phyloP scores from a whole-genome alignment of 2,329 filamentous ascomycete species.

The Neurospora crassa region DNA sequence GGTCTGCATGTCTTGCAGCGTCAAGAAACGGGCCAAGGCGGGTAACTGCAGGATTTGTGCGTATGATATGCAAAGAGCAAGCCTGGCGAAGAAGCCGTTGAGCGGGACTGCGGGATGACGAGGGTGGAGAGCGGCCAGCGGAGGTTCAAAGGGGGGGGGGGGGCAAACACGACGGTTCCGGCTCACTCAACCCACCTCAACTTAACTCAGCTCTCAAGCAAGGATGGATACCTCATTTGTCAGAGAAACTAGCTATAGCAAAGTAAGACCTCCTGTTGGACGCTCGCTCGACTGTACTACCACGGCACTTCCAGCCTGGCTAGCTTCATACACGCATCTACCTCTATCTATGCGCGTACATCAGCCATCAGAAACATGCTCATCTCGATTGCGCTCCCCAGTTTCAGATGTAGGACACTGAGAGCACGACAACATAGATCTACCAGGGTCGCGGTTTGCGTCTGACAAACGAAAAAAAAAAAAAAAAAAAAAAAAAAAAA shows the following conservation, averaged over 20 bases:
- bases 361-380: background rate
- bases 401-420: background rate
- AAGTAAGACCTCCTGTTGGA: background rate
- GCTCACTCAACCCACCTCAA: background rate
- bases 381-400: background rate
- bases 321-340: background rate
- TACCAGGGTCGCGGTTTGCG: background rate
- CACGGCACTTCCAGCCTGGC: background rate
- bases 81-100: background rate
- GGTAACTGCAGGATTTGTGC: background rate
- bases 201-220: background rate
- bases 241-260: background rate
- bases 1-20: background rate
- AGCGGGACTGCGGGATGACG: background rate
- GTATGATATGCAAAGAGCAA: background rate
- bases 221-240: background rate
- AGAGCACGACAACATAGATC: background rate
- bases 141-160: background rate
- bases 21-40: background rate
- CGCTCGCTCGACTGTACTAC: background rate
- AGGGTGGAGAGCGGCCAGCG: background rate
- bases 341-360: background rate
- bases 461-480: background rate
- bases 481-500: too few species aligned
- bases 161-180: background rate